Base-by-base conservation (phyloP, 768 basidiomycete genomes). In the Cubamyces sp. region DNA sequence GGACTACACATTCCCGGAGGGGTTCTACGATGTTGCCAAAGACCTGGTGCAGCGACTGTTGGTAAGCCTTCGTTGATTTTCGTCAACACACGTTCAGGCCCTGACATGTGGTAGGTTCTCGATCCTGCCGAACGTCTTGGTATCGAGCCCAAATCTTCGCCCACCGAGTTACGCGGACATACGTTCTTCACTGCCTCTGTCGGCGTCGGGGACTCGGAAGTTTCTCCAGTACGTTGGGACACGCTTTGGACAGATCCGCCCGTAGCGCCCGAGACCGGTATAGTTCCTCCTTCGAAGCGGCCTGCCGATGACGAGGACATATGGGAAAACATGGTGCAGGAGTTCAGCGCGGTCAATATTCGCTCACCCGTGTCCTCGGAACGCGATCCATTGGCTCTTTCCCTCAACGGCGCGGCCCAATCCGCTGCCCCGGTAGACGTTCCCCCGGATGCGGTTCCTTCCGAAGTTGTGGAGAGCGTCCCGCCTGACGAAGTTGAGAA, bases 101-200 rank as follows among this genome's bases (percentile, higher is more conserved):
- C 9, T 28, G 5, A 11, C 15, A 23, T 5, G 16, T 8, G 16
- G 25, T 26, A 64, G 62, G 57, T 64, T 41, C 57, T 64, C 4
- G 62, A 64, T 21, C 62, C 62, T 16, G 59, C 62, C 8, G 62
- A 64, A 14, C 62, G 62, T 8, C 62, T 64, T 7, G 62, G 62
- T 5, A 25, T 60, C 1, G 57, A 59, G 25, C 62, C 62, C 12
- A 64, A 64, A 34, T 64, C 62, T 3, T 64, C 62, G 5, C 57
- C 62, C 5, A 34, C 57, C 26, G 52, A 64, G 28, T 49, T 64
- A 6, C 62, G 62, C 1, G 45, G 40, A 5, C 62, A 64, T 9
- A 9, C 62, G 2, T 55, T 64, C 42, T 64, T 64, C 54, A 12
- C 62, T 2, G 28, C 51, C 14, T n/a, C 46, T 2, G 30, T 39